These are phyloP conservation scores for Physaria fendleri DNA, from an alignment of 345 rosid genomes.

Conservation along the genomic window DNA sequence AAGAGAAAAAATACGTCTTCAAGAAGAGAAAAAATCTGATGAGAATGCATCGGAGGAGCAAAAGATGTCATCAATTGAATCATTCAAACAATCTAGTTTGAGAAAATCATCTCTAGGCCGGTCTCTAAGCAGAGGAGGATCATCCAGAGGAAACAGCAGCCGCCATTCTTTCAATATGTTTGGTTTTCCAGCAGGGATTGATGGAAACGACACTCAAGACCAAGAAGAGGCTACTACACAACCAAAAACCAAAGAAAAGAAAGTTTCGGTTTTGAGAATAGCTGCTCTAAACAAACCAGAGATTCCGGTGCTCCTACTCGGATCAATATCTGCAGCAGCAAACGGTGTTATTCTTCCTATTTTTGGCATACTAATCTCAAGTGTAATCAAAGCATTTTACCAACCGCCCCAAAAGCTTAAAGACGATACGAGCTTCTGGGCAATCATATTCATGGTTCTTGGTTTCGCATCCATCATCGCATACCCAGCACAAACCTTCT, in stretches of 20 bases:
- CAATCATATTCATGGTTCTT: conserved; percentile 49
- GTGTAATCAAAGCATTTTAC: conserved; percentile 45
- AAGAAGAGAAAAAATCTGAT: conserved; percentile 34
- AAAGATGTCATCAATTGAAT: conserved; percentile 29
- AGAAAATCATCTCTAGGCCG: conserved; percentile 35
- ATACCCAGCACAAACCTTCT: conserved; percentile 44
- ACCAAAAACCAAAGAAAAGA: conserved; percentile 11
- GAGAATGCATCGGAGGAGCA: conserved; percentile 35
- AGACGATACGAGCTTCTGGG: conserved; percentile 64
- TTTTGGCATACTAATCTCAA: conserved; percentile 50
- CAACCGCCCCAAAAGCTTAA: conserved; percentile 48
- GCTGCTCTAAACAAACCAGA: conserved; percentile 80
- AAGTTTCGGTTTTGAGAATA: conserved; percentile 51
- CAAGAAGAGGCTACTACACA: conserved; percentile 20
- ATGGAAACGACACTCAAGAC: conserved; percentile 32
- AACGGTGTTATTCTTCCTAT: conserved; percentile 57
- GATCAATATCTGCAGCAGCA: conserved; percentile 44
- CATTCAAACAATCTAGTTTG: conserved; percentile 37
- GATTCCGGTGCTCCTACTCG: conserved; percentile 50
- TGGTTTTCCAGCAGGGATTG: conserved; percentile 44
- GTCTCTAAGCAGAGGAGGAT: conserved; percentile 37
- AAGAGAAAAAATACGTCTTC: too few species aligned
- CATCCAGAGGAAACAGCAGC: conserved; percentile 59
- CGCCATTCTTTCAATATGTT: conserved; percentile 50
- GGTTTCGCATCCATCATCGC: conserved; percentile 49